Base-by-base conservation (phyloP, 371 early-diverging fungal genomes). In the Mucor plumbeus region DNA sequence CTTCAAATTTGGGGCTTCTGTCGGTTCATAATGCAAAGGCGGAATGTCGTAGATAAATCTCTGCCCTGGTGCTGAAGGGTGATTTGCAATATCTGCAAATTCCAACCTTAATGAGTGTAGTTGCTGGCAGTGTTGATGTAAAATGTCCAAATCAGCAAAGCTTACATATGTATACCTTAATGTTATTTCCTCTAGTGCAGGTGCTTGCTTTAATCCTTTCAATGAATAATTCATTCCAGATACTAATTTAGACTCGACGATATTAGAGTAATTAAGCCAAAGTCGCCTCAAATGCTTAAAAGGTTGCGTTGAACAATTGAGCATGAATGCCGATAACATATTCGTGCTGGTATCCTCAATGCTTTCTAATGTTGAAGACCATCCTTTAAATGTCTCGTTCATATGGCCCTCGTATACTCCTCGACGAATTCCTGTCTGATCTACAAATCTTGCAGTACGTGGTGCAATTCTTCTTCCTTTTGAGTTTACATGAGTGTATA, bases 211-310 rank as follows among this genome's bases (percentile, higher is more conserved):
- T 11, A 53, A 31, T 7, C 53, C 53, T 4, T 4, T 26, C 2
- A 53, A 31, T 26, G 19, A 6, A 31, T 53, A 53, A 11, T 21
- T 31, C 31, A 53, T 53, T 10, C 53, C 53, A 53, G 13, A 26
- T 26, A 14, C 53, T 26, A 53, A 21, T 21, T 31, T 31, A 7
- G 53, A 53, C 1, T 6, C 0, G 13, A 4, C 53, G 19, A 53
- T 53, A 5, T 4, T 53, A 21, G 53, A 53, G 53, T 53, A 53
- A 31, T 53, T 53, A 21, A 53, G 53, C 53, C 53, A 53, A 10
- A 53, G 53, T 10, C 53, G 53, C 0, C 13, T 53, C 13, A 53
- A 26, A 31, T 14, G 53, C 4, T 31, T 21, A 31, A 53, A 53
- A 31, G 53, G 53, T 6, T 53, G 53, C 19, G 53, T 26, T 53